phyloP scores from a whole-genome alignment of 2,329 filamentous ascomycete genomes.

The Penicillium sp. region DNA sequence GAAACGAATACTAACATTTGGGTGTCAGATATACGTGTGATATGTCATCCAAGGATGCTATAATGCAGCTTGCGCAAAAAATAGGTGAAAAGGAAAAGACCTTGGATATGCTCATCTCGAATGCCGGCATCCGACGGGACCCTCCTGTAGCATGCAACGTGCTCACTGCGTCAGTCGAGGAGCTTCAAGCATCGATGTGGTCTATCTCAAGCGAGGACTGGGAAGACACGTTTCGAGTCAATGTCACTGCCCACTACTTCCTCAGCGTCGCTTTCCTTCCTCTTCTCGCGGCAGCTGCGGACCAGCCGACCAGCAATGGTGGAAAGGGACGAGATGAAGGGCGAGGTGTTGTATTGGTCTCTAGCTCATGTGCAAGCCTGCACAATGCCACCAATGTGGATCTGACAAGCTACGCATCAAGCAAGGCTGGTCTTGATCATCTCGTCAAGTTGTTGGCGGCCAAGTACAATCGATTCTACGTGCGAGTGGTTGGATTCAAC shows the following conservation, averaged over 20 bases:
- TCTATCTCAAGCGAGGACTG: conserved; percentile 50
- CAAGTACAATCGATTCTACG: conserved; percentile 53
- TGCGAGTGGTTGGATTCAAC: conserved; percentile 51
- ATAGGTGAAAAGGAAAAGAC: conserved; percentile 44
- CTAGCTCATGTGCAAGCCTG: conserved; percentile 58
- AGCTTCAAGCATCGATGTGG: conserved; percentile 55
- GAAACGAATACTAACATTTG: background rate
- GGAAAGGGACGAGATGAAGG: conserved; percentile 43
- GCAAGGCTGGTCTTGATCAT: conserved; percentile 59
- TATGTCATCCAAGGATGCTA: conserved; percentile 48
- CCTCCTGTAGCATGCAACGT: conserved; percentile 51
- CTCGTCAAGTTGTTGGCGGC: conserved; percentile 54
- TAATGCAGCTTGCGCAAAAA: conserved; percentile 36
- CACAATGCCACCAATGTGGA: conserved; percentile 59
- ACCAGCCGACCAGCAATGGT: conserved; percentile 29
- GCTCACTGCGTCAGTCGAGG: conserved; percentile 45
- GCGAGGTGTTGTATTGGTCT: conserved; percentile 53
- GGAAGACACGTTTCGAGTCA: conserved; percentile 53
- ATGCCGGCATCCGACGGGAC: conserved; percentile 55
- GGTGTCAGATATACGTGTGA: conserved; percentile 34
- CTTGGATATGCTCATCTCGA: conserved; percentile 55
- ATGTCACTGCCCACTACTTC: conserved; percentile 57
- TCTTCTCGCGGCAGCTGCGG: conserved; percentile 47
- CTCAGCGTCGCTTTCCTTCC: conserved; percentile 53
- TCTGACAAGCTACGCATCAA: conserved; percentile 56